phyloP scores from a whole-genome alignment of 2,329 filamentous ascomycete species.

The Trichoderma sp. region DNA sequence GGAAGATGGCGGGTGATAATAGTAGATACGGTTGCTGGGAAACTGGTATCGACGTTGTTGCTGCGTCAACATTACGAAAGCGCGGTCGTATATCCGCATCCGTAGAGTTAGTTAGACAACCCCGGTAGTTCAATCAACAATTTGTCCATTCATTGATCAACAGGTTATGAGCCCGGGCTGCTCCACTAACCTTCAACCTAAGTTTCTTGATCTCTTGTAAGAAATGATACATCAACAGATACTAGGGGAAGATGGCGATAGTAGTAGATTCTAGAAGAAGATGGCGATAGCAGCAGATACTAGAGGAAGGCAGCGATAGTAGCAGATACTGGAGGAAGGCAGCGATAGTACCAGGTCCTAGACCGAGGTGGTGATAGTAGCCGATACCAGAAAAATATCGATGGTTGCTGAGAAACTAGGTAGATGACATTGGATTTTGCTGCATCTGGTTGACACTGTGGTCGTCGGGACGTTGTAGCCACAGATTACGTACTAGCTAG shows the following conservation, averaged over 20 bases:
- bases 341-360: background rate
- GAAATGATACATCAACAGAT: no score
- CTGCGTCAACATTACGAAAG: no score
- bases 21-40: no score
- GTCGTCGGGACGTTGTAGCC: background rate
- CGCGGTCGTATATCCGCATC: no score
- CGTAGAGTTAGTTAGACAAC: no score
- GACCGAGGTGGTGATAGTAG: fast-evolving
- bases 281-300: background rate
- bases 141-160: no score
- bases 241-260: background rate
- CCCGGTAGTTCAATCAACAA: no score
- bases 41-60: no score
- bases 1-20: no score
- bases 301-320: background rate
- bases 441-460: background rate
- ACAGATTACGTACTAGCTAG: fast-evolving
- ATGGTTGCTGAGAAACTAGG: background rate
- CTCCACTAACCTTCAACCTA: no score
- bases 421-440: background rate
- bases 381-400: background rate
- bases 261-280: background rate
- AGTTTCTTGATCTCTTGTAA: no score
- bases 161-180: no score
- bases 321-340: background rate